These are phyloP conservation scores for Erodium texanum DNA, from an alignment of 441 rosid species.

Conservation along the genomic window DNA sequence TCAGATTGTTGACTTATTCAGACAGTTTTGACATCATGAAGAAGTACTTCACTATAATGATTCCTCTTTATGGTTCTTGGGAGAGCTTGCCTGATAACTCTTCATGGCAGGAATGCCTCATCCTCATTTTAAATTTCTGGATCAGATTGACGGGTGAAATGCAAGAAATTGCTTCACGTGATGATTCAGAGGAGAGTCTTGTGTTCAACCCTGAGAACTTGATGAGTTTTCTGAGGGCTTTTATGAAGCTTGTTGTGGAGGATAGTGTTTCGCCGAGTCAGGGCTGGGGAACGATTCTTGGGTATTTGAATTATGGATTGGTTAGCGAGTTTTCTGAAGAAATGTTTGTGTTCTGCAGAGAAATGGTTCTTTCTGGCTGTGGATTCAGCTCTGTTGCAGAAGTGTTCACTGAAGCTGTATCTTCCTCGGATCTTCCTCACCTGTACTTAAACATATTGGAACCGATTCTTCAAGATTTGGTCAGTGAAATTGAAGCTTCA, in stretches of 20 bases:
- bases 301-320: conserved; percentile 47
- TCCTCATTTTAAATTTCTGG: conserved; percentile 74
- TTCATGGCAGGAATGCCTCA: conserved; percentile 84
- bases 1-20: conserved; percentile 53
- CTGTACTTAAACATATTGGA: conserved; percentile 59
- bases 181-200: conserved; percentile 27
- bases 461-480: conserved; percentile 53
- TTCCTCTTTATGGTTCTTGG: conserved; percentile 37
- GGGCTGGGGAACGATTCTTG: conserved; percentile 60
- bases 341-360: conserved; percentile 55
- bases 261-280: conserved; percentile 90
- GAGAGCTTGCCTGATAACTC: conserved; percentile 68
- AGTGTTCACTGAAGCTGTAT: conserved; percentile 48
- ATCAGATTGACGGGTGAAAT: conserved; percentile 71
- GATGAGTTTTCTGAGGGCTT: conserved; percentile 50
- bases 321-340: conserved; percentile 43
- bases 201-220: conserved; percentile 52
- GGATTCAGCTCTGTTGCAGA: conserved; percentile 74
- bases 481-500: conserved; percentile 29
- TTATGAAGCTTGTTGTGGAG: conserved; percentile 73
- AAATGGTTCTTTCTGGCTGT: conserved; percentile 80
- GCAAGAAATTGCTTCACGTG: conserved; percentile 42
- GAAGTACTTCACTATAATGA: conserved; percentile 42
- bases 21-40: conserved; percentile 64
- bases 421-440: conserved; percentile 44